phyloP scores from a whole-genome alignment of 2,329 filamentous ascomycete genomes.

The Colletotrichum godetiae region DNA sequence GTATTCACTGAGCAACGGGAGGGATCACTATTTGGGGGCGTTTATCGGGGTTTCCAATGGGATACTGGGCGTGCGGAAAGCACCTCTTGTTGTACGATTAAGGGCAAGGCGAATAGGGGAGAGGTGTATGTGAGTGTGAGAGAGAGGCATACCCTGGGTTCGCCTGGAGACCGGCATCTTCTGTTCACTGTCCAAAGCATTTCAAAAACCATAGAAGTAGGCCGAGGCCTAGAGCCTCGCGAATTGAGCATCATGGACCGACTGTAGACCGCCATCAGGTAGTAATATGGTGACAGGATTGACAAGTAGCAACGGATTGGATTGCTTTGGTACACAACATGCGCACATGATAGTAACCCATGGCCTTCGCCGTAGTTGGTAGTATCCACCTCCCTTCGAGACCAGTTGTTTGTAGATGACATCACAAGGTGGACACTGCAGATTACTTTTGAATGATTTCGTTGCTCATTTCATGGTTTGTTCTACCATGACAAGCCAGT shows the following conservation, averaged over 20 bases:
- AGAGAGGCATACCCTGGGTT: constrained; percentile 10
- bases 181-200: constrained; percentile 22
- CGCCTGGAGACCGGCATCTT: constrained; percentile 13
- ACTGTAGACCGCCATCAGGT: background rate
- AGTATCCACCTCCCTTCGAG: too few species aligned
- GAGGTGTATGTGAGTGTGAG: background rate
- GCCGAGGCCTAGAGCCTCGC: constrained; percentile 21
- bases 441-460: constrained; percentile 36
- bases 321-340: background rate
- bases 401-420: background rate
- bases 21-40: constrained; percentile 22
- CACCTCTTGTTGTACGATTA: constrained; percentile 34
- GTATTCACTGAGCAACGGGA: constrained; percentile 25
- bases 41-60: constrained; percentile 29
- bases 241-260: constrained; percentile 27
- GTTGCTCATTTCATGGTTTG: constrained; percentile 39
- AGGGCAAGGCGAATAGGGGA: background rate
- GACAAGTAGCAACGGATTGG: background rate
- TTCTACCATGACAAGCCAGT: constrained; percentile 39
- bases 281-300: background rate
- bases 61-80: constrained; percentile 19
- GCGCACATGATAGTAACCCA: too few species aligned
- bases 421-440: background rate
- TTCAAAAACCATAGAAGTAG: constrained; percentile 25
- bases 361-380: background rate